phyloP scores from a whole-genome alignment of 2,329 filamentous ascomycete species.

The Aspergillus calidoustus region DNA sequence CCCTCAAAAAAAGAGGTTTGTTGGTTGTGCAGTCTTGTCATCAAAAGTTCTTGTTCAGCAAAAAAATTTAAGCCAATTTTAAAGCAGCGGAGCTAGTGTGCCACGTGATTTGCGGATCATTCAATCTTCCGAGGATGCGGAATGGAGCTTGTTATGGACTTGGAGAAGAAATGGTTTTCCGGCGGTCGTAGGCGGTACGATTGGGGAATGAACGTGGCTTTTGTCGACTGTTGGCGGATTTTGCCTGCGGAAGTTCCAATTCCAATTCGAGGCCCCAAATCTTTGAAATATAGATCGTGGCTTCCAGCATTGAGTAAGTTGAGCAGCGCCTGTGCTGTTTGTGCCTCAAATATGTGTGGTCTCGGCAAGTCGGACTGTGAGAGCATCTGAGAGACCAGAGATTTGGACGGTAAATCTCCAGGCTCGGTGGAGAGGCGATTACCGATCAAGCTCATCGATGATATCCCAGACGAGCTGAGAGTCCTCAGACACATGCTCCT shows the following conservation, averaged over 20 bases:
- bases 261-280: background rate
- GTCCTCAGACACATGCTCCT: conserved; percentile 32
- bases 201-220: too few relatives aligned
- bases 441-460: conserved; percentile 34
- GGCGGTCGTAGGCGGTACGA: too few relatives aligned
- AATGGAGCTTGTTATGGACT: background rate
- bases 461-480: conserved; percentile 45
- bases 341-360: background rate
- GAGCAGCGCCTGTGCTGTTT: background rate
- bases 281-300: background rate
- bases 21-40: conserved; percentile 6
- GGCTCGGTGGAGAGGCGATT: background rate
- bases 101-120: conserved; percentile 31
- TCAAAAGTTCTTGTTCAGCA: conserved; percentile 3
- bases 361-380: background rate
- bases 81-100: conserved; percentile 25
- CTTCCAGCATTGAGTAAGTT: background rate
- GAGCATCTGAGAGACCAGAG: background rate
- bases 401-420: too few relatives aligned
- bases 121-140: conserved; percentile 10
- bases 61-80: conserved; percentile 26
- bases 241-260: background rate
- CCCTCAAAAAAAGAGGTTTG: background rate
- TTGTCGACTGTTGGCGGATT: background rate
- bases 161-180: background rate